Base-by-base conservation (phyloP, 768 basidiomycete species). In the Tulasnella sp. region DNA sequence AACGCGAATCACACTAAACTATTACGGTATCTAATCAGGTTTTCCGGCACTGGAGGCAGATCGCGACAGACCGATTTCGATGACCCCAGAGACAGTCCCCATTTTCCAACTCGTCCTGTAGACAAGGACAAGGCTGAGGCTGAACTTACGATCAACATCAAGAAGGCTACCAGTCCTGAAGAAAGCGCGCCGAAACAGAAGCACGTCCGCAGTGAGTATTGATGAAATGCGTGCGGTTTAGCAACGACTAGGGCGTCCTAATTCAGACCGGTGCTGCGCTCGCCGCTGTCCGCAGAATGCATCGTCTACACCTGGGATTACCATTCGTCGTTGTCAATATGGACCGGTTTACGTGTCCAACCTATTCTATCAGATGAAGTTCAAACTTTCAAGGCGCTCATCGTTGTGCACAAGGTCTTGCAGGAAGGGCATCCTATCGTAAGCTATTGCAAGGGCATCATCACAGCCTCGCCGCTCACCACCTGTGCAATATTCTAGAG, bases 241-340 rank as follows among this genome's bases (percentile, higher is more conserved):
- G 39, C 27, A 10, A 5, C 62, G 27, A 68, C 62, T 6, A 34
- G 31, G 34, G 16, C 36, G 34, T 68, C 62, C 62, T 68, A 68
- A 68, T 68, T 18, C 62, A 5, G 62, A 68, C 62, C 21, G 18
- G 42, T 58, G 58, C 75, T 38, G 56, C 46, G 39, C 71, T 42
- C 68, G 46, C 52, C 52, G 48, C 62, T 52, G 62, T 34, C 62
- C 62, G 62, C 62, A 99, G 97, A 98, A 88, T 95, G 94, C 83
- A 98, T 99, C 84, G 95, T 99, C 36, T 99, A 96, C 85, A 99
- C 98, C 9, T 98, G 97, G 97, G 98, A 99, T 85, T 99, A 99
- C 84, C 97, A 98, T 83, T 94, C 96, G 27, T 98, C 97, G 46
- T 92, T 95, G 82, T 97, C 97, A 8, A 98, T 99, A 85, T 99